Evolutionary conservation across 2,329 filamentous ascomycete genomes (phyloP), one percentile per base, ranked within the genome.

Genomic region (Neonectria hederae): DNA sequence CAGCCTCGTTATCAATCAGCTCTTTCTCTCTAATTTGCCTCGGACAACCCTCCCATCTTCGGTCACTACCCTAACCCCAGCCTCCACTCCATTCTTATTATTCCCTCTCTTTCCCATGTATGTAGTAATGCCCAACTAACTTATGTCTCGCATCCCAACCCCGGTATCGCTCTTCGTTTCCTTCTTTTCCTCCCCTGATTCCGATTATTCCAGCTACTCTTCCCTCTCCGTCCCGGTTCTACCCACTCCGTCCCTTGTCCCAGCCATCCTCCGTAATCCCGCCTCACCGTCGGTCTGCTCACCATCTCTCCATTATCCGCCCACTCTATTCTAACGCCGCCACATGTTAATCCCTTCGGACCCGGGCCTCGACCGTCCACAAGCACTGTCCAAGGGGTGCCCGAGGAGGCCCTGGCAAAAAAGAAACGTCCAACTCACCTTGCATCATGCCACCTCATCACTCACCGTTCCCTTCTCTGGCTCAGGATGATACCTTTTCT

Each of bases 211-310:
- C 71, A 69, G 71, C 24, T n/a, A 10, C 10, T 56, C 54, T 55
- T 54, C 59, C 28, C 58, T 7, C 38, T 49, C 55, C 43, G 49
- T 60, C 53, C 69, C 71, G 67, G 61, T 42, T 55, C 65, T 46
- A 42, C 58, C 55, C 26, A 58, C 53, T 53, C 60, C 43, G 49
- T 55, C 48, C 51, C 40, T 59, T 38, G 54, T 55, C 48, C 32
- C 46, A 57, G 19, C 19, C 19, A 14, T 57, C 54, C 42, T 13
- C 32, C n/a, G 3, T 13, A 26, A 26, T 48, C 48, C 46, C 57
- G 59, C 64, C 46, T 69, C 60, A 69, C 64, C 65, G 61, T 72
- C 69, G 63, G 69, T 69, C 68, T 72, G 66, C 66, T 61, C 63
- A 69, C 55, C 65, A 62, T 62, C 42, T 59, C 42, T 63, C 56